Percentiles rank a stretch among this genome's conserved stretches.
Conservation (phyloP, 2,329 filamentous ascomycete species). For the Pyrenophora tritici-repentis region DNA sequence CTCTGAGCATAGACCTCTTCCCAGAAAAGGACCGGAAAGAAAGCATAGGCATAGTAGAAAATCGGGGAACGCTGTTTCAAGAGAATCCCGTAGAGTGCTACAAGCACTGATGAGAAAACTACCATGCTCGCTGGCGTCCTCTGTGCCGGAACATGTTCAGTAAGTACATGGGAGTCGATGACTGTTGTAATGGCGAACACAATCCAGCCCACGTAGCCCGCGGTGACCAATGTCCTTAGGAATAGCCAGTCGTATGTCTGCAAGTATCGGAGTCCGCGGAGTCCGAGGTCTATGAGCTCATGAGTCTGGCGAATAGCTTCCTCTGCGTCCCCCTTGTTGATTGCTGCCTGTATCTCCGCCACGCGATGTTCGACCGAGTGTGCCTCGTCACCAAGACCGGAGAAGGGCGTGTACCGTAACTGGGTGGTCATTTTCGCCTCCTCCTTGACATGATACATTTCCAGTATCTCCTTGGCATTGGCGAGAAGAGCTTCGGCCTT, state of each 20-base stretch:
- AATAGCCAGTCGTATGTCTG: constrained; percentile 99
- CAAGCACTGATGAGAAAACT: constrained; percentile 76
- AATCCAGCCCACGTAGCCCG: constrained; percentile 95
- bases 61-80: constrained; percentile 76
- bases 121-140: constrained; percentile 64
- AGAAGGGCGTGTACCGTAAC: constrained; percentile 77
- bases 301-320: constrained; percentile 80
- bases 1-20: constrained; percentile 87
- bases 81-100: constrained; percentile 77
- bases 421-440: constrained; percentile 76
- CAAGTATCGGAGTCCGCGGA: constrained; percentile 87
- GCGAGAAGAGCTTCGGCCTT: constrained; percentile 85
- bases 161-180: constrained; percentile 83
- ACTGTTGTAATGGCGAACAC: constrained; percentile 88
- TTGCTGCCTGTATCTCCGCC: constrained; percentile 68
- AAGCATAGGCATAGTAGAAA: constrained; percentile 87
- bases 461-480: constrained; percentile 84
- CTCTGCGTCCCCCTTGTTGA: constrained; percentile 68
- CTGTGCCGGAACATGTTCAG: constrained; percentile 67
- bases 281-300: constrained; percentile 73
- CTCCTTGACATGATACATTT: constrained; percentile 97
- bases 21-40: constrained; percentile 96
- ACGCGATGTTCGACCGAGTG: constrained; percentile 70
- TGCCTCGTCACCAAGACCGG: constrained; percentile 67
- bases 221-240: constrained; percentile 81